Conservation (phyloP, 768 basidiomycete species). For the Gymnopilus dilepis region DNA sequence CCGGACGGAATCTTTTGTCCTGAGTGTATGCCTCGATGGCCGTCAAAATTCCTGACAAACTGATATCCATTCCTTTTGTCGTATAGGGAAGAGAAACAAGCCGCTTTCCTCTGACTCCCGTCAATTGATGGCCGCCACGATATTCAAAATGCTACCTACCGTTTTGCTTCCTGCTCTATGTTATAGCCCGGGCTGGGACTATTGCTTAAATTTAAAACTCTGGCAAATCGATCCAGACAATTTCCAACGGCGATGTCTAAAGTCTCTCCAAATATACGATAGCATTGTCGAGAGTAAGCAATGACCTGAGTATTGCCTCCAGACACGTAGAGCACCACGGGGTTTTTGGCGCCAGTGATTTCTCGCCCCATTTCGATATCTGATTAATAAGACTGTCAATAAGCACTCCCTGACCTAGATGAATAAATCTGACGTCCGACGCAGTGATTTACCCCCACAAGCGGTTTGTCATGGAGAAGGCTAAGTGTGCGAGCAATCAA, state of each 20-base stretch:
- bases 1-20: slow-evolving; percentile 81
- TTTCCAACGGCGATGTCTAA: slow-evolving; percentile 99
- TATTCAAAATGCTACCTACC: slow-evolving; percentile 45
- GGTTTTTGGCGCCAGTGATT: slow-evolving; percentile 93
- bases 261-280: slow-evolving; percentile 98
- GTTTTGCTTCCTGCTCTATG: slow-evolving; percentile 95
- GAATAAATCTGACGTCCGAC: slow-evolving; percentile 79
- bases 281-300: slow-evolving; percentile 96
- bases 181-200: slow-evolving; percentile 97
- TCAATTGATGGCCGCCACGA: not conserved
- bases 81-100: slow-evolving; percentile 88
- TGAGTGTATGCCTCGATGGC: slow-evolving; percentile 86
- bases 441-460: slow-evolving; percentile 99
- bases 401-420: not conserved
- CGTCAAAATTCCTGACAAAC: slow-evolving; percentile 92
- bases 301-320: slow-evolving; percentile 99
- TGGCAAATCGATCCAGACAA: slow-evolving; percentile 95
- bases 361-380: slow-evolving; percentile 99
- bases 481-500: slow-evolving; percentile 92
- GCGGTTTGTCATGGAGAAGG: slow-evolving; percentile 85
- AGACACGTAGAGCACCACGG: slow-evolving; percentile 96
- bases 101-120: slow-evolving; percentile 74
- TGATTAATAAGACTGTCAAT: slow-evolving; percentile 38
- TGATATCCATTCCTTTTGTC: slow-evolving; percentile 98
- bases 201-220: slow-evolving; percentile 93